Evolutionary conservation across 306 rosid genomes (phyloP).

Genomic region (Nissolia schottii): DNA sequence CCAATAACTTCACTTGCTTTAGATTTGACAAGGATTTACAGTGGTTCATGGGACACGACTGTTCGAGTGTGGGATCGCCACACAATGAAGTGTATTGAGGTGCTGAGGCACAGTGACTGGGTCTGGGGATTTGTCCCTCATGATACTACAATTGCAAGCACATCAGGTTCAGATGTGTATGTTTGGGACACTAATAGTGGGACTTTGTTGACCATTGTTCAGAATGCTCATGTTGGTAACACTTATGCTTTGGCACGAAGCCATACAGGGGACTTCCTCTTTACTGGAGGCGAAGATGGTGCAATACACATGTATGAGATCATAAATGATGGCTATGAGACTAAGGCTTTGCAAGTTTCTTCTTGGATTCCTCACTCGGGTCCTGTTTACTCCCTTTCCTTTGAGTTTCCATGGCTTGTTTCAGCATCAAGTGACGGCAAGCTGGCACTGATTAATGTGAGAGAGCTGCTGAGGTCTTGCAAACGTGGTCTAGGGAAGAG

Average conservation of each 20-base stretch:
- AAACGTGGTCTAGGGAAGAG: conserved; percentile 40
- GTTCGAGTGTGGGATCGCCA: conserved; percentile 88
- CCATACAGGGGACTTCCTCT: conserved; percentile 74
- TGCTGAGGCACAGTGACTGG: conserved; percentile 92
- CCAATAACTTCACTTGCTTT: conserved; percentile 86
- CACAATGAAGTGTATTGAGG: conserved; percentile 50
- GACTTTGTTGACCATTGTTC: conserved; percentile 42
- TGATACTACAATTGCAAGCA: conserved; percentile 61
- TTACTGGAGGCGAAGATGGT: conserved; percentile 95
- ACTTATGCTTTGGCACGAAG: conserved; percentile 67
- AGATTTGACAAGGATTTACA: conserved; percentile 79
- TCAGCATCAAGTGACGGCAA: conserved; percentile 89
- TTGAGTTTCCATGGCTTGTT: conserved; percentile 98
- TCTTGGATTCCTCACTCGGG: conserved; percentile 88
- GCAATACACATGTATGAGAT: conserved; percentile 81
- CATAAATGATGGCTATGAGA: conserved; percentile 24
- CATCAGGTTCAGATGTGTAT: conserved; percentile 85
- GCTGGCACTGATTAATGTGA: conserved; percentile 76
- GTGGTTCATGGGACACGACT: conserved; percentile 98
- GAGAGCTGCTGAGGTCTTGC: conserved; percentile 53
- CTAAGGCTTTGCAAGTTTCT: conserved; percentile 38
- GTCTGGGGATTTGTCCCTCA: conserved; percentile 83
- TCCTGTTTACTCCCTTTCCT: conserved; percentile 76
- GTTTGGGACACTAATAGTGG: conserved; percentile 75
- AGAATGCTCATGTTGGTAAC: conserved; percentile 69